phyloP scores from a whole-genome alignment of 2,329 filamentous ascomycete genomes.

The Alternaria gansuensis region DNA sequence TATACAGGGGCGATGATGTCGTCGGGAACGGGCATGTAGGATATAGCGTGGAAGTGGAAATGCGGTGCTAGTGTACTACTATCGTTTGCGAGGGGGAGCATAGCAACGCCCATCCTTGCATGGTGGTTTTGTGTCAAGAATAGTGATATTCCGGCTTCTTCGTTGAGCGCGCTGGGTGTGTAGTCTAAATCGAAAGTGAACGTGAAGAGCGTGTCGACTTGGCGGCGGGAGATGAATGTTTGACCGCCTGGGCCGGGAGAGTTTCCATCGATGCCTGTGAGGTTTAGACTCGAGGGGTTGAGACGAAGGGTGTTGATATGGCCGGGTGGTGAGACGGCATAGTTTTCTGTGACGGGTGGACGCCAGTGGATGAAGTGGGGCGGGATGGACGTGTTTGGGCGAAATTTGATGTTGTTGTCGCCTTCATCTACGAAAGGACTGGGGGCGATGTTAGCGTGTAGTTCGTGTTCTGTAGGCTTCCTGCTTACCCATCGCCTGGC shows the following conservation, averaged over 20 bases:
- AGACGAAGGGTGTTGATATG: constrained; percentile 59
- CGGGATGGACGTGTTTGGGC: constrained; percentile 57
- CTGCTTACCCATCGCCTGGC: constrained; percentile 50
- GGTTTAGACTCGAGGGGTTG: constrained; percentile 61
- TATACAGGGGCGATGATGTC: constrained; percentile 55
- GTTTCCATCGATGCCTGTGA: constrained; percentile 63
- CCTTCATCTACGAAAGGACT: constrained; percentile 54
- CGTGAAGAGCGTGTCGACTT: constrained; percentile 64
- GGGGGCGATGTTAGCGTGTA: background rate
- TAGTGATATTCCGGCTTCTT: constrained; percentile 63
- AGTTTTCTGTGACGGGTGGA: constrained; percentile 58
- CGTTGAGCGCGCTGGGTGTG: constrained; percentile 48
- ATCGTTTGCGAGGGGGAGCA: constrained; percentile 28
- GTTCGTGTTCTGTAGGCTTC: background rate
- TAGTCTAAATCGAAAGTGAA: constrained; percentile 61
- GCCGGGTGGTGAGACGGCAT: constrained; percentile 58
- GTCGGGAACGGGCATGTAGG: constrained; percentile 53
- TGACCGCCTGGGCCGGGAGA: constrained; percentile 57
- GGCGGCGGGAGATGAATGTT: constrained; percentile 62
- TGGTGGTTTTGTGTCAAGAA: constrained; percentile 64
- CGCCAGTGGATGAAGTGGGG: constrained; percentile 65
- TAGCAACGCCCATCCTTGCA: constrained; percentile 56
- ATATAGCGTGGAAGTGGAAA: constrained; percentile 58
- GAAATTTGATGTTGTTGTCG: constrained; percentile 58
- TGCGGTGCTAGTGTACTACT: constrained; percentile 42